Evolutionary conservation across 1,139 yeast species (phyloP).

Genomic region (Hemisphaericaspora subhashii): DNA sequence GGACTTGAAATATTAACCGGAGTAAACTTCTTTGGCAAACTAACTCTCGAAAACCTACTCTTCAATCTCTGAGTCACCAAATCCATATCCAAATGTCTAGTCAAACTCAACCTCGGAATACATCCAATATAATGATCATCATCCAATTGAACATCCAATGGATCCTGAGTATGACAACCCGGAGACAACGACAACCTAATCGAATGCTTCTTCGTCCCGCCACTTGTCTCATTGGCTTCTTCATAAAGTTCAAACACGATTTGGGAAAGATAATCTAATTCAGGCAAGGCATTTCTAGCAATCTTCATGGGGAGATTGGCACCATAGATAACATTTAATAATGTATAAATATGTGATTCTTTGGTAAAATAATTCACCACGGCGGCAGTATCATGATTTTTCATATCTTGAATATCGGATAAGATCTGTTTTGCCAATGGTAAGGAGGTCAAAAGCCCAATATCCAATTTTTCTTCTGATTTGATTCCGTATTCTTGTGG

Average conservation of each 20-base stretch:
- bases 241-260: slow-evolving; percentile 93
- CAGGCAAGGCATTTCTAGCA: slow-evolving; percentile 93
- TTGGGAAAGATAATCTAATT: slow-evolving; percentile 92
- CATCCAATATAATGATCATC: slow-evolving; percentile 96
- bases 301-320: slow-evolving; percentile 94
- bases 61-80: slow-evolving; percentile 80
- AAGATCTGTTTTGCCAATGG: slow-evolving; percentile 91
- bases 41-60: slow-evolving; percentile 82
- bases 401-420: slow-evolving; percentile 76
- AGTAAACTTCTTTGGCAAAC: slow-evolving; percentile 85
- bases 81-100: slow-evolving; percentile 92
- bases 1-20: slow-evolving; percentile 87
- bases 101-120: slow-evolving; percentile 84
- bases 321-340: slow-evolving; percentile 86
- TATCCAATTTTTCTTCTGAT: slow-evolving; percentile 92
- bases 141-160: slow-evolving; percentile 93
- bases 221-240: slow-evolving; percentile 66
- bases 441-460: slow-evolving; percentile 89
- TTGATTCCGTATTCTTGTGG: slow-evolving; percentile 99
- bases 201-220: slow-evolving; percentile 77
- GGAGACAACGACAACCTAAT: slow-evolving; percentile 89
- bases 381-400: slow-evolving; percentile 66
- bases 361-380: slow-evolving; percentile 91
- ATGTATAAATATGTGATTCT: slow-evolving; percentile 94
- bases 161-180: slow-evolving; percentile 98